Evolutionary conservation across 2,329 filamentous ascomycete genomes (phyloP).

Genomic region (Verticillium dahliae): DNA sequence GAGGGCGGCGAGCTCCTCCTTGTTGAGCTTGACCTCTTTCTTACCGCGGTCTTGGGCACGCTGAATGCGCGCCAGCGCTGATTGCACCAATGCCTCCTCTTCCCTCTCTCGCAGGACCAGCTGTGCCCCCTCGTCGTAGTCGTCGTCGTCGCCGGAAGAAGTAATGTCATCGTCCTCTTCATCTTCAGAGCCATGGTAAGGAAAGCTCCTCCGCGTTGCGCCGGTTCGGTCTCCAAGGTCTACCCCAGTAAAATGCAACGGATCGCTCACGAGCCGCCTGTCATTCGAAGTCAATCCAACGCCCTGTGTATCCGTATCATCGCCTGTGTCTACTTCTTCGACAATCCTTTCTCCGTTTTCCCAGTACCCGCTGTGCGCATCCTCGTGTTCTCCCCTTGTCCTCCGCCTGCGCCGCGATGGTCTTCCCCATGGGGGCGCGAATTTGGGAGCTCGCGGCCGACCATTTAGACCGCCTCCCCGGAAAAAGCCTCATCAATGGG

Average conservation of each 20-base stretch:
- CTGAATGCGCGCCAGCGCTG: conserved; percentile 73
- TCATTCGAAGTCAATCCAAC: conserved; percentile 41
- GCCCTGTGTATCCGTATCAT: conserved; percentile 47
- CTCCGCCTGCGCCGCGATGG: conserved; percentile 82
- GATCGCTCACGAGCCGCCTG: conserved; percentile 51
- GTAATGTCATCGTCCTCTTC: conserved; percentile 37
- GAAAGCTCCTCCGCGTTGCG: conserved; percentile 30
- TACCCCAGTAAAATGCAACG: conserved; percentile 53
- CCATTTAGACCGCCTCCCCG: conserved; percentile 99
- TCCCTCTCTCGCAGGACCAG: conserved; percentile 50
- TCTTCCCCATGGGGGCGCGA: conserved; percentile 98
- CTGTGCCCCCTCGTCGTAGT: conserved; percentile 43
- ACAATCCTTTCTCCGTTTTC: conserved; percentile 44
- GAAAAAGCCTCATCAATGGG: conserved; percentile 99
- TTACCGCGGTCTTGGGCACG: conserved; percentile 71
- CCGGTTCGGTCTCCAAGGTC: conserved; percentile 41
- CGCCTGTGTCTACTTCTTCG: conserved; percentile 62
- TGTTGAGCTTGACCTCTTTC: conserved; percentile 71
- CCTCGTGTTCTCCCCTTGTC: conserved; percentile 44
- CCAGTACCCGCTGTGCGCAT: conserved; percentile 29
- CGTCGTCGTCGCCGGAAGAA: conserved; percentile 31
- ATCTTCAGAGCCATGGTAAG: conserved; percentile 26
- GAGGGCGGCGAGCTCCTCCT: conserved; percentile 74
- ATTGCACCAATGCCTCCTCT: conserved; percentile 71
- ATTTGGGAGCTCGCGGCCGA: conserved; percentile 99